Conservation (phyloP, 163 green algal species). For the Coccomyxa subellipsoidea region DNA sequence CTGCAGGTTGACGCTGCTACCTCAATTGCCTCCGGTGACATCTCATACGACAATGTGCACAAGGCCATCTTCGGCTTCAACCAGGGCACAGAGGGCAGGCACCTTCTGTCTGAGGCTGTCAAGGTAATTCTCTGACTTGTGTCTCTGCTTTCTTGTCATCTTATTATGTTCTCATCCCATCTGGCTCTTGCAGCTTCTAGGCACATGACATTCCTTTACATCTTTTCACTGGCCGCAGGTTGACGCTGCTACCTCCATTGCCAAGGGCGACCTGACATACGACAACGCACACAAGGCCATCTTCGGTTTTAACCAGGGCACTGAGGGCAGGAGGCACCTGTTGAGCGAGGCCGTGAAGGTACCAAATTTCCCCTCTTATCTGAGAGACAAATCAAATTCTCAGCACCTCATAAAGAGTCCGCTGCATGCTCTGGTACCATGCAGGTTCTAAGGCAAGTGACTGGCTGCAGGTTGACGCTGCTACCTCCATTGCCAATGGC, state of each 20-base stretch:
- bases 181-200: background rate
- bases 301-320: background rate
- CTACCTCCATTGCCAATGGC: background rate
- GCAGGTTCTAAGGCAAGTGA: no score
- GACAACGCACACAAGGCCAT: background rate
- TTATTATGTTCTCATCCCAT: background rate
- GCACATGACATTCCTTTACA: no score
- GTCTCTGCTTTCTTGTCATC: background rate
- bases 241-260: background rate
- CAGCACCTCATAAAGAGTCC: no score
- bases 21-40: background rate
- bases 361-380: no score
- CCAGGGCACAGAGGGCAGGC: background rate
- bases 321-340: background rate
- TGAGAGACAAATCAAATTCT: no score
- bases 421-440: no score
- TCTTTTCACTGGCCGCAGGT: no score
- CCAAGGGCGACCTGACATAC: background rate
- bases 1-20: background rate
- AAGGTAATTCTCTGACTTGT: background rate
- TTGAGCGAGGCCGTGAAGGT: background rate
- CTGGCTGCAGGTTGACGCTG: background rate
- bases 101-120: background rate
- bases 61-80: conserved; percentile 5
- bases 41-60: background rate